Conservation (phyloP, 2,329 filamentous ascomycete species). For the Samsoniella hepiali region DNA sequence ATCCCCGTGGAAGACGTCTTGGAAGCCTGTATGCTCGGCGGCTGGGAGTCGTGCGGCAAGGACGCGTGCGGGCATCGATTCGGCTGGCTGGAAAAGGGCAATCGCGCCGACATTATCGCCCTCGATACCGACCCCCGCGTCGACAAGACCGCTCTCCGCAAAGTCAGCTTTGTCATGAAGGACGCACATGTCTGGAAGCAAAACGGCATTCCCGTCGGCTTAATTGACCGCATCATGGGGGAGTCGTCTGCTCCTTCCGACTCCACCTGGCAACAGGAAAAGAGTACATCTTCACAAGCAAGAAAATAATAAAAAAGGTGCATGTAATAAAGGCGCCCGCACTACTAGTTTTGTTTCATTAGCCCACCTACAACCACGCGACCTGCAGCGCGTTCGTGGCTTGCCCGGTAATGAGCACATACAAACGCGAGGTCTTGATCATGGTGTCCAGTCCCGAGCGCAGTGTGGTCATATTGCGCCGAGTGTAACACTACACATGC, state of each 20-base stretch:
- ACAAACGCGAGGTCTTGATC: neutral
- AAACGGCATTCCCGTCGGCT: slow-evolving; percentile 25
- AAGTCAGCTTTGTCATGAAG: slow-evolving; percentile 56
- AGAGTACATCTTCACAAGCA: neutral
- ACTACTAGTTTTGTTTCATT: neutral
- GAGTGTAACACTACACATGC: slow-evolving; percentile 14
- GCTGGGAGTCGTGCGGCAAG: slow-evolving; percentile 54
- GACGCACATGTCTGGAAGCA: slow-evolving; percentile 50
- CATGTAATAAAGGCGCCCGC: neutral
- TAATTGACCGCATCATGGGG: slow-evolving; percentile 17
- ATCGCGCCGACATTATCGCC: slow-evolving; percentile 50
- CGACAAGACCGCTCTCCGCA: slow-evolving; percentile 41
- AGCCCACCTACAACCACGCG: neutral
- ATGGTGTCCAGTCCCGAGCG: slow-evolving; percentile 13
- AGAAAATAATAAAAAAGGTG: neutral
- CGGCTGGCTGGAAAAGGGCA: slow-evolving; percentile 48
- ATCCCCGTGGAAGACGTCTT: slow-evolving; percentile 49
- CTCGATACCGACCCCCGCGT: slow-evolving; percentile 42
- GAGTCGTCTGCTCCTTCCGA: slow-evolving; percentile 8
- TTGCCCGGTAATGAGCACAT: neutral
- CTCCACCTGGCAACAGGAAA: neutral
- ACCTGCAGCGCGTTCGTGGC: slow-evolving; percentile 1
- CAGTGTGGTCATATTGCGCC: slow-evolving; percentile 9
- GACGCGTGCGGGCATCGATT: slow-evolving; percentile 50
- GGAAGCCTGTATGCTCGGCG: slow-evolving; percentile 47